Evolutionary conservation across 495 filamentous ascomycete genomes (phyloP).

Genomic region (Penicillium bialowiezense): DNA sequence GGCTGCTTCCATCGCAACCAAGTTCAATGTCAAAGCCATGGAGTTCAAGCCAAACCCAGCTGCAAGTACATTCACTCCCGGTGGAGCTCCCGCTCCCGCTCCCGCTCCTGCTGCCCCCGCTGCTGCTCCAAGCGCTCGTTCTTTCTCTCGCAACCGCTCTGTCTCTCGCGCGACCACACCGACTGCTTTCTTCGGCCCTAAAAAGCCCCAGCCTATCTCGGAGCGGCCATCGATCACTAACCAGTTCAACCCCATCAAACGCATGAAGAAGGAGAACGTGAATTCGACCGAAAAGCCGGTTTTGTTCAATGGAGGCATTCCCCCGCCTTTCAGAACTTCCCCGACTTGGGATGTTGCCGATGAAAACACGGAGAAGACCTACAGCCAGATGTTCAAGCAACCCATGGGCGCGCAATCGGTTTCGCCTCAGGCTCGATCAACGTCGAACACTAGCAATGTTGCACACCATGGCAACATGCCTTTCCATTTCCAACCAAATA

Average conservation of each 20-base stretch:
- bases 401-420: constrained; percentile 50
- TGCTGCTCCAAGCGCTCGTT: constrained; percentile 62
- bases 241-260: constrained; percentile 72
- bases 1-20: constrained; percentile 52
- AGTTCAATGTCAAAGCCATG: constrained; percentile 77
- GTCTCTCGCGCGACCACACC: constrained; percentile 51
- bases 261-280: constrained; percentile 58
- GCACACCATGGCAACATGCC: constrained; percentile 77
- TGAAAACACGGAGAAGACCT: constrained; percentile 65
- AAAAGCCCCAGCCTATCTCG: constrained; percentile 55
- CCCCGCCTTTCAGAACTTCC: constrained; percentile 70
- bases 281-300: constrained; percentile 48
- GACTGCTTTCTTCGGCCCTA: constrained; percentile 53
- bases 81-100: constrained; percentile 46
- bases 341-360: constrained; percentile 72
- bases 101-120: constrained; percentile 38
- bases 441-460: constrained; percentile 56
- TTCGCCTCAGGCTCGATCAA: constrained; percentile 64
- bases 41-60: constrained; percentile 84
- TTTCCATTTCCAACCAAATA: constrained; percentile 56
- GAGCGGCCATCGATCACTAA: constrained; percentile 62
- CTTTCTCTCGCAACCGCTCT: constrained; percentile 47
- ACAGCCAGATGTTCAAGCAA: constrained; percentile 73
- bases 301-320: constrained; percentile 68
- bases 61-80: constrained; percentile 75